Evolutionary conservation across 2,329 filamentous ascomycete genomes (phyloP), one percentile per base, ranked within the genome.

Genomic region (Didymella sp.): DNA sequence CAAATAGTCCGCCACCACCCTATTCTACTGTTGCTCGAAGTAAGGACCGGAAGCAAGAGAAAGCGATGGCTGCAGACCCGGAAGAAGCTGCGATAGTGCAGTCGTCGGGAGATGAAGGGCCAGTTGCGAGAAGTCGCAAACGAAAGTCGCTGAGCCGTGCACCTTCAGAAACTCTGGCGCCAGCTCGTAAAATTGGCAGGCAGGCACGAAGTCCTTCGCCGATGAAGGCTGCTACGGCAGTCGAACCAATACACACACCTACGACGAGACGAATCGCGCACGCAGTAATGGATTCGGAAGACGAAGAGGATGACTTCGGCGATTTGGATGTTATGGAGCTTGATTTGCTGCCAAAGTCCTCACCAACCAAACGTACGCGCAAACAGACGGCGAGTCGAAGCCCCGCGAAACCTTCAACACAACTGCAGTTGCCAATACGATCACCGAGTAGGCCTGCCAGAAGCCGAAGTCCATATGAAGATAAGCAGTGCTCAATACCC

Each of bases 1-100:
- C 66, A 27, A 58, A 51, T 24, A 65, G 67, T 19, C 73, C 73
- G 13, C 74, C 74, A 17, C 74, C 74, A 7, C 80, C 80, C 4
- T 82, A 81, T 58, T 82, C 80, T 2, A 80, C 78, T 0, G 69
- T 78, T 24, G 70, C 73, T 28, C 47, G 46, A 11, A 50, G 31
- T 31, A 51, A 40, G 50, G 41, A 44, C 19, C 38, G 42, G 17
- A 42, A 30, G 24, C 46, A 49, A 22, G 51, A 53, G 3, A 22
- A 17, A 13, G 42, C 27, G 15, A 44, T 38, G 6, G 24, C 37
- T 11, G 52, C 51, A 35, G 52, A 62, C 11, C 47, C 63, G 24
- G 55, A 58, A n/a, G 63, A 63, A 41, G 41, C 46, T 35, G 61
- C 48, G 37, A 48, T 60, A 31, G 51, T 24, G 21, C 61, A 24